A percentile compares a stretch with the other conserved stretches of the same genome.
Evolutionary conservation across 2,329 filamentous ascomycete species (phyloP).

Genomic region (Mollisiaceae sp.): DNA sequence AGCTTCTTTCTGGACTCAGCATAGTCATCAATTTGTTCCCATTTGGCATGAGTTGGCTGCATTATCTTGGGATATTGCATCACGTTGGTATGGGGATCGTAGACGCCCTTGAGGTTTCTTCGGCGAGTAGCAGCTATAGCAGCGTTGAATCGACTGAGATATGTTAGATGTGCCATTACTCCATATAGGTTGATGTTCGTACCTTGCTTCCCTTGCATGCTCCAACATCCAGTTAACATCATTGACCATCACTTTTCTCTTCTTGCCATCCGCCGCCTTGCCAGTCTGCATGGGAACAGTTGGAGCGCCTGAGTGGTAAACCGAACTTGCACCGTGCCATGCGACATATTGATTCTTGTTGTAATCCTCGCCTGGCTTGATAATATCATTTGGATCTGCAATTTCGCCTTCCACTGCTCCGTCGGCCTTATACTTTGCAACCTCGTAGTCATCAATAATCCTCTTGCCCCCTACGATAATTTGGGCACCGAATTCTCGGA

Average conservation of each 20-base stretch:
- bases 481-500: constrained; percentile 91
- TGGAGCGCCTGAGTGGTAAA: constrained; percentile 85
- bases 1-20: constrained; percentile 22
- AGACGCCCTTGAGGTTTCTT: constrained; percentile 74
- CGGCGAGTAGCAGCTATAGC: constrained; percentile 68
- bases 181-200: constrained; percentile 42
- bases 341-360: constrained; percentile 99
- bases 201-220: constrained; percentile 91
- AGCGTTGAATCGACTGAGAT: constrained; percentile 79
- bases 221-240: constrained; percentile 97
- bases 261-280: constrained; percentile 78
- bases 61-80: constrained; percentile 88
- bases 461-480: constrained; percentile 91
- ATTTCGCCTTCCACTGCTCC: constrained; percentile 87
- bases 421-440: constrained; percentile 72
- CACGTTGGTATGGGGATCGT: constrained; percentile 91
- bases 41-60: constrained; percentile 86
- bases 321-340: constrained; percentile 95
- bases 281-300: constrained; percentile 76
- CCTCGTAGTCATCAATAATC: constrained; percentile 89
- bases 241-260: constrained; percentile 84
- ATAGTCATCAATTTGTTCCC: constrained; percentile 70
- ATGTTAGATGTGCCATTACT: constrained; percentile 21
- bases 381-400: constrained; percentile 87
- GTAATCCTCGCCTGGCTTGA: constrained; percentile 81